phyloP scores from a whole-genome alignment of 345 rosid genomes.

The Syzygium aromaticum region DNA sequence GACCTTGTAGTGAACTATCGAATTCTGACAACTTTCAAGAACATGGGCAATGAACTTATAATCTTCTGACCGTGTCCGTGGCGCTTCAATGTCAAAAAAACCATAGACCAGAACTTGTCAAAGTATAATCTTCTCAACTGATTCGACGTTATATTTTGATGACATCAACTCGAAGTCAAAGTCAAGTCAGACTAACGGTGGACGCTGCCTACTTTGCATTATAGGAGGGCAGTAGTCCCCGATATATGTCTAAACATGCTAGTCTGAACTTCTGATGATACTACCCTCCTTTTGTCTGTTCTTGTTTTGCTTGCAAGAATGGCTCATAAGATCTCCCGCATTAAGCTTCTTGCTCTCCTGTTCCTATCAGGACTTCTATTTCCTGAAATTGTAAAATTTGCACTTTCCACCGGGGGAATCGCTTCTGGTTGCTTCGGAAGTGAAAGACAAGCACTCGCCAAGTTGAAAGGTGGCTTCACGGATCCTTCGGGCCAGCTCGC shows the following conservation, averaged over 20 bases:
- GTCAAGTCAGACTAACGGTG: neutral
- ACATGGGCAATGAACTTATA: neutral
- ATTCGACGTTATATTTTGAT: neutral
- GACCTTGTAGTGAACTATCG: fast-evolving
- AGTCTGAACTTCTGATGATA: neutral
- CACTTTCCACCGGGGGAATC: neutral
- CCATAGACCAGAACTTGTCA: neutral
- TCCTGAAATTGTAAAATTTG: neutral
- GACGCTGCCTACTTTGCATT: neutral
- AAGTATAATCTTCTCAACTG: neutral
- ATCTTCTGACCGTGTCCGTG: neutral
- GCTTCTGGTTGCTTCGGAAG: neutral
- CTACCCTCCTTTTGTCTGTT: neutral
- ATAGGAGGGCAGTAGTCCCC: neutral
- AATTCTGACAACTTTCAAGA: neutral
- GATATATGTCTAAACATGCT: neutral
- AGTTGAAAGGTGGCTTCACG: neutral
- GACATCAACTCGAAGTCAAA: neutral
- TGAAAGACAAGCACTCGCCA: neutral
- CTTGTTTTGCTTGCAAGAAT: neutral
- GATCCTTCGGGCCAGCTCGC: neutral
- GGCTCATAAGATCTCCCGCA: neutral
- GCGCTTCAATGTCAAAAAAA: neutral
- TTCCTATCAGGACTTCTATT: neutral
- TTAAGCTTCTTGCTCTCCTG: neutral